Conservation (phyloP, 129 eudicot species). For the Flaveria sonorensis region DNA sequence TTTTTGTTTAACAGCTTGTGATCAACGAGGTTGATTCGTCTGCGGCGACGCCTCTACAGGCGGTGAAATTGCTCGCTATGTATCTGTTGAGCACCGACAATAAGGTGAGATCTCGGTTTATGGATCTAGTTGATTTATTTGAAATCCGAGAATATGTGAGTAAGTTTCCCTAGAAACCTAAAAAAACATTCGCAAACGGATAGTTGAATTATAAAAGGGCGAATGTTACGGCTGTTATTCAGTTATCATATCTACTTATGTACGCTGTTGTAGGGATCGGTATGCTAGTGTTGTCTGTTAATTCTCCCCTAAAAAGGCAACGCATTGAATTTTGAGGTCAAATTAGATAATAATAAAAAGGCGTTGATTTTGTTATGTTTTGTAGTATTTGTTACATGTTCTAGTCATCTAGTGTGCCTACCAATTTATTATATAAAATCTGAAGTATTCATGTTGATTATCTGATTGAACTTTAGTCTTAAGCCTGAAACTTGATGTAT, state of each 20-base stretch:
- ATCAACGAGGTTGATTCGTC: conserved; percentile 79
- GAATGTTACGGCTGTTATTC: no score
- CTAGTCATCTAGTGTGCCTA: not conserved
- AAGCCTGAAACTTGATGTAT: not conserved
- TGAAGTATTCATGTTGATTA: not conserved
- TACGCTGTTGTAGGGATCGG: not conserved
- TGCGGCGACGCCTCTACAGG: conserved; percentile 91
- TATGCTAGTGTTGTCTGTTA: not conserved
- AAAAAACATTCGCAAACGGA: not conserved
- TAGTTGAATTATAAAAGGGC: no score
- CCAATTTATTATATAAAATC: not conserved
- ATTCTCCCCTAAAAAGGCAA: not conserved
- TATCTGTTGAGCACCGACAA: conserved; percentile 65
- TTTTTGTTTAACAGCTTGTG: conserved; percentile 60
- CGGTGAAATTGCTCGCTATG: conserved; percentile 85
- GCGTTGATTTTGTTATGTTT: not conserved
- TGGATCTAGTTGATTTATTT: not conserved
- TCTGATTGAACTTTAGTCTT: conserved; percentile 2
- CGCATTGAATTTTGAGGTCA: not conserved
- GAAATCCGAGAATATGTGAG: conserved; percentile 3
- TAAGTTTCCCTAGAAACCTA: not conserved
- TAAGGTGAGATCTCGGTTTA: conserved; percentile 48
- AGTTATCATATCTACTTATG: no score
- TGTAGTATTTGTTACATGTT: not conserved
- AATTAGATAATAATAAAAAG: not conserved